These are phyloP conservation scores for Cerrena zonata DNA, from an alignment of 1,284 basidiomycete species.

Conservation along the genomic window DNA sequence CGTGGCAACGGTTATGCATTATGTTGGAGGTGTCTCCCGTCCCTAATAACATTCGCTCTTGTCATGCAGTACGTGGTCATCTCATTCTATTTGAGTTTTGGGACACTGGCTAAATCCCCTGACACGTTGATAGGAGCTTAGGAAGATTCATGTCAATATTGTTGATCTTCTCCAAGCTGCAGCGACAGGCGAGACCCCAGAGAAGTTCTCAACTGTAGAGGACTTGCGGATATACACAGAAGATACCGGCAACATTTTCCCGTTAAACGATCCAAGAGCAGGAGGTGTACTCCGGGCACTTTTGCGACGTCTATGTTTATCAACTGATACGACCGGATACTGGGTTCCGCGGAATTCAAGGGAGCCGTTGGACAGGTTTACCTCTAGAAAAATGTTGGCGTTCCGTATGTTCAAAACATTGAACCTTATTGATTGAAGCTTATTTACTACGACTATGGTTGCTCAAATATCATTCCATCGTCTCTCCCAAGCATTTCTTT, in stretches of 20 bases:
- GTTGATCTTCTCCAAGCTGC: slow-evolving; percentile 18
- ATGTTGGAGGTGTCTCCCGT: slow-evolving; percentile 15
- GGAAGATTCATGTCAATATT: slow-evolving; percentile 13
- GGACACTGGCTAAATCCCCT: background rate
- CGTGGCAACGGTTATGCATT: slow-evolving; percentile 31
- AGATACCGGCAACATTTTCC: slow-evolving; percentile 14
- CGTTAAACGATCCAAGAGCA: slow-evolving; percentile 14
- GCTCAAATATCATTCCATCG: too few relatives aligned
- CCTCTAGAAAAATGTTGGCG: too few relatives aligned
- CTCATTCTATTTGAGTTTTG: background rate
- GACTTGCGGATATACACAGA: slow-evolving; percentile 14
- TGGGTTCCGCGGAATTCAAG: too few relatives aligned
- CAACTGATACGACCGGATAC: too few relatives aligned
- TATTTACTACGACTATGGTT: too few relatives aligned
- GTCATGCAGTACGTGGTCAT: slow-evolving; percentile 8
- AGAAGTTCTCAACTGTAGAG: slow-evolving; percentile 7
- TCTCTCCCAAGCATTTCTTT: too few relatives aligned
- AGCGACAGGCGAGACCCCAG: background rate
- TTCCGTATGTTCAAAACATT: too few relatives aligned
- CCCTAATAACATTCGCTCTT: slow-evolving; percentile 11
- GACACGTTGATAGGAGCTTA: background rate
- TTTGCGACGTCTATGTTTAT: too few relatives aligned
- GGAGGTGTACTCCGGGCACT: slow-evolving; percentile 12
- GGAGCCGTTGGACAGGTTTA: too few relatives aligned
- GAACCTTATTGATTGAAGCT: too few relatives aligned